Conservation (phyloP, 2,329 filamentous ascomycete species). For the Sarocladiaceae sp. region DNA sequence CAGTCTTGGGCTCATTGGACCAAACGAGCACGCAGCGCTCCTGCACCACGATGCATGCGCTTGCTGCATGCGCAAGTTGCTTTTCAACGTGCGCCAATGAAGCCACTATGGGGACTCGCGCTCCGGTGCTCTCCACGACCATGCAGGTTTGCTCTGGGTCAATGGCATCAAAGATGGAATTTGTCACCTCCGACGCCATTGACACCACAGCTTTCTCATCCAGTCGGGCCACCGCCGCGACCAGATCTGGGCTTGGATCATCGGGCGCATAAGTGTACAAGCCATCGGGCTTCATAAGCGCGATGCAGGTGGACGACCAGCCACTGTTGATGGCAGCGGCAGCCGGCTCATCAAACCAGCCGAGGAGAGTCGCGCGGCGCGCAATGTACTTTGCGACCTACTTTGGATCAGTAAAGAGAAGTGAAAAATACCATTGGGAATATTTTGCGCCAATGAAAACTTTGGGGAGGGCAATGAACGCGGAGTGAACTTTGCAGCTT, state of each 20-base stretch:
- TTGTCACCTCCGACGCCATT: slow-evolving; percentile 19
- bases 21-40: slow-evolving; percentile 19
- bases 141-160: slow-evolving; percentile 15
- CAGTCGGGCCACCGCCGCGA: slow-evolving; percentile 15
- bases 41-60: slow-evolving; percentile 16
- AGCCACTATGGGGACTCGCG: slow-evolving; percentile 18
- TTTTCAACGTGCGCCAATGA: slow-evolving; percentile 15
- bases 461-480: background rate
- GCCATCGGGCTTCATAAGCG: slow-evolving; percentile 16
- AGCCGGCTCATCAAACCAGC: slow-evolving; percentile 20
- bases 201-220: slow-evolving; percentile 18
- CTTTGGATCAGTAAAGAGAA: too few species aligned
- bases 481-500: background rate
- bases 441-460: too few species aligned
- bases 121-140: slow-evolving; percentile 16
- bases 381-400: slow-evolving; percentile 21
- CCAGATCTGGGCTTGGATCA: slow-evolving; percentile 17
- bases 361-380: slow-evolving; percentile 19
- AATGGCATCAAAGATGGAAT: slow-evolving; percentile 16
- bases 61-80: slow-evolving; percentile 13
- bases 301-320: slow-evolving; percentile 19
- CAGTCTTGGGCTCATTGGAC: slow-evolving; percentile 17
- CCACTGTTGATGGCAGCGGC: slow-evolving; percentile 16
- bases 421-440: too few species aligned
- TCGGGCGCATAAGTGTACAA: slow-evolving; percentile 16